A percentile compares a stretch with the other conserved stretches of the same genome.
Evolutionary conservation across 2,329 filamentous ascomycete species (phyloP).

Genomic region (Oidium heveae): DNA sequence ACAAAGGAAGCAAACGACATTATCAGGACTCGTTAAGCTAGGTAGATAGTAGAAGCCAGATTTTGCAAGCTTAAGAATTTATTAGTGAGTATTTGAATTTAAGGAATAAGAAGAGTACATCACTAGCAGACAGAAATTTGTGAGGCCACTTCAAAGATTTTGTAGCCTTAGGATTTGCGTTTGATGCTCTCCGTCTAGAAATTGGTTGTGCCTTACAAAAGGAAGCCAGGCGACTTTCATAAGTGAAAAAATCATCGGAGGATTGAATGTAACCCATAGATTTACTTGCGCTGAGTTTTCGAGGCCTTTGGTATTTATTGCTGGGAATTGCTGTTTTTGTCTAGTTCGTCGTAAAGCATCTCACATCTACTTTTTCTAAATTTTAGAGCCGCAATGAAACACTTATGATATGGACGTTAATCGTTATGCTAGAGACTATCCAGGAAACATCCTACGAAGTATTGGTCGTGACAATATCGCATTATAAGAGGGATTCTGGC

Average conservation of each 20-base stretch:
- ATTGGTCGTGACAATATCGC: no score
- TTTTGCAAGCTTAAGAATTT: conserved; percentile 41
- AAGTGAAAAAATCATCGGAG: conserved; percentile 30
- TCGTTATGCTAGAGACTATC: no score
- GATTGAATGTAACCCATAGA: conserved; percentile 9
- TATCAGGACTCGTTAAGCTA: conserved; percentile 50
- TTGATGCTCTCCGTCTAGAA: conserved; percentile 45
- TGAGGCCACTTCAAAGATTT: conserved; percentile 58
- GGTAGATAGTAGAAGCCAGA: conserved; percentile 85
- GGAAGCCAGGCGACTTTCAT: conserved; percentile 53
- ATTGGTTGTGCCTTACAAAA: conserved; percentile 42
- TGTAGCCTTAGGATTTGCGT: conserved; percentile 27
- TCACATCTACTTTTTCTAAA: no score
- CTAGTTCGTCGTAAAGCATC: no score
- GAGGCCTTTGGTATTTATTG: no score
- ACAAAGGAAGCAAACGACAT: conserved; percentile 76
- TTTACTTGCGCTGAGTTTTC: no score
- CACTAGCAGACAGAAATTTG: conserved; percentile 33
- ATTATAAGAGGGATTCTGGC: no score
- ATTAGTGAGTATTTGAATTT: conserved; percentile 2
- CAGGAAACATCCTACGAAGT: no score
- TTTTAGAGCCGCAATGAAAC: no score
- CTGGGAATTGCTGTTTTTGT: no score
- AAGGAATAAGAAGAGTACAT: conserved; percentile 20
- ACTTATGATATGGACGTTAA: no score